Evolutionary conservation across 1,139 yeast genomes (phyloP).

Genomic region (Sugiyamaella castrensis): DNA sequence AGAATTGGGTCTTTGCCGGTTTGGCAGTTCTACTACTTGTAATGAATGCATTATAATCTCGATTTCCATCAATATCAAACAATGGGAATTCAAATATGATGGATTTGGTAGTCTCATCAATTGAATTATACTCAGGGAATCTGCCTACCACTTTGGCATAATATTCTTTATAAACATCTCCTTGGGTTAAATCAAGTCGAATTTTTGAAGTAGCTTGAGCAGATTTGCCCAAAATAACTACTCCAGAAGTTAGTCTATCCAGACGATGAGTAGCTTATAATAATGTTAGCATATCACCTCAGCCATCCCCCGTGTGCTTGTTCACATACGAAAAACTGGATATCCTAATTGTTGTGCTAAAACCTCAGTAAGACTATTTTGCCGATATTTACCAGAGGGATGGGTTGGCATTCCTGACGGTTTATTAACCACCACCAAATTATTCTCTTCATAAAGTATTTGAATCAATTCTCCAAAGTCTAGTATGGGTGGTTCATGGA

Average conservation of each 20-base stretch:
- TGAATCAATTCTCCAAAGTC: slow-evolving; percentile 52
- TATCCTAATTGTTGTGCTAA: slow-evolving; percentile 21
- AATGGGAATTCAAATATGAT: slow-evolving; percentile 63
- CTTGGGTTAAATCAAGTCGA: slow-evolving; percentile 64
- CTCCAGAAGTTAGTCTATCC: slow-evolving; percentile 86
- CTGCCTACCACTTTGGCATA: slow-evolving; percentile 82
- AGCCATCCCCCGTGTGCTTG: no score
- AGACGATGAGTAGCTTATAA: slow-evolving; percentile 48
- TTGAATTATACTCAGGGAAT: no score
- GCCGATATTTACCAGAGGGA: slow-evolving; percentile 88
- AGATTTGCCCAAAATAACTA: slow-evolving; percentile 83
- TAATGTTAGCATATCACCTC: background rate
- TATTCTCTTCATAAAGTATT: slow-evolving; percentile 71
- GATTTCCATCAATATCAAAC: slow-evolving; percentile 67
- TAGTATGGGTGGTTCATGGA: slow-evolving; percentile 88
- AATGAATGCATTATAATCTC: slow-evolving; percentile 46
- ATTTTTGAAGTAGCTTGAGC: slow-evolving; percentile 73
- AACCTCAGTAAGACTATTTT: slow-evolving; percentile 55
- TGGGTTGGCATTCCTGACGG: slow-evolving; percentile 90
- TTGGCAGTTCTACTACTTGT: slow-evolving; percentile 59
- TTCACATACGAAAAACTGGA: slow-evolving; percentile 22
- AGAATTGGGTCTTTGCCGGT: slow-evolving; percentile 40
- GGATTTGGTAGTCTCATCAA: slow-evolving; percentile 6
- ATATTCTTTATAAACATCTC: slow-evolving; percentile 75
- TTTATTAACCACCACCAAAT: slow-evolving; percentile 79